phyloP scores from a whole-genome alignment of 305 asterid genomes.

The Solanum chacoense region DNA sequence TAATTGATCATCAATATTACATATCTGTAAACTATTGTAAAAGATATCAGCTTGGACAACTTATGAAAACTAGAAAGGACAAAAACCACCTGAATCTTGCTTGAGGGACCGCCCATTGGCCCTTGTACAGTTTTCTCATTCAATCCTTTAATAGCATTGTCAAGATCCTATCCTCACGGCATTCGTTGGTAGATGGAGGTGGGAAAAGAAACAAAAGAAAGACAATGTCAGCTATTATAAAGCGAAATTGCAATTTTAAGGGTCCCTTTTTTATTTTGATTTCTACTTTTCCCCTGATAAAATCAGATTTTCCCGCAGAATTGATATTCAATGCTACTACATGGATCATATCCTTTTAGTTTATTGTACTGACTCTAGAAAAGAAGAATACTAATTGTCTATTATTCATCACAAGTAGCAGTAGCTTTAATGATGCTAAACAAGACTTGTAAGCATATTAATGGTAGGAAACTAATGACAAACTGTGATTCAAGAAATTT shows the following conservation, averaged over 20 bases:
- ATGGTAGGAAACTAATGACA: not conserved
- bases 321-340: not conserved
- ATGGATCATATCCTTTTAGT: not conserved
- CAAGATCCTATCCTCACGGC: conserved; percentile 47
- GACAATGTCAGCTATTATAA: not conserved
- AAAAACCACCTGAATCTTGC: conserved; percentile 51
- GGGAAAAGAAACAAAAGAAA: not conserved
- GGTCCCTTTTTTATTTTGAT: not conserved
- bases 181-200: not conserved
- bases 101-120: conserved; percentile 44
- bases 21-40: not conserved
- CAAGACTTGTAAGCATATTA: not conserved
- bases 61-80: not conserved
- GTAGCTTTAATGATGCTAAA: not conserved
- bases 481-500: not conserved
- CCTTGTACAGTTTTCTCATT: conserved; percentile 58
- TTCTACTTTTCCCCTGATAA: not conserved
- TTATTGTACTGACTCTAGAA: not conserved
- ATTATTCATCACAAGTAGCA: not conserved
- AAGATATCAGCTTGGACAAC: not conserved
- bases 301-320: not conserved
- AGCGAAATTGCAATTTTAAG: not conserved
- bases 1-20: not conserved
- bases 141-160: conserved; percentile 58
- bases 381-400: not conserved